Percentiles rank a stretch among this genome's conserved stretches.
Evolutionary conservation across 441 rosid genomes (phyloP).

Genomic region (Croton setiger): DNA sequence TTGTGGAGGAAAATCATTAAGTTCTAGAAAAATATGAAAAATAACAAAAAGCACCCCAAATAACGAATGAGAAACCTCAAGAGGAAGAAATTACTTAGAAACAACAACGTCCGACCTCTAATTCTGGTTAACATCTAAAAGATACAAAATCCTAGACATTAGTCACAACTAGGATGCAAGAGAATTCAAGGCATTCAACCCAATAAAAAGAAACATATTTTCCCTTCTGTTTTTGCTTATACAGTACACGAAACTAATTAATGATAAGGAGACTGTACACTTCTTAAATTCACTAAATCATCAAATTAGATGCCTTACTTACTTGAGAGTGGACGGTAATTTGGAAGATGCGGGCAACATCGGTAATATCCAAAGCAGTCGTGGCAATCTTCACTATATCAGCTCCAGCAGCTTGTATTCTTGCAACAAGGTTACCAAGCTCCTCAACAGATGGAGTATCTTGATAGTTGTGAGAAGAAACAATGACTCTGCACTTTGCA

Average conservation of each 20-base stretch:
- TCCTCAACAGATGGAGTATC: constrained; percentile 78
- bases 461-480: constrained; percentile 85
- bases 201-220: neutral
- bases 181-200: neutral
- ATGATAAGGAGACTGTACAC: neutral
- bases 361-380: constrained; percentile 78
- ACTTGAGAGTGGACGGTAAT: constrained; percentile 79
- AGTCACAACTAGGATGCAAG: neutral
- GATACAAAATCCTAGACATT: neutral
- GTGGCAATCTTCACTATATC: constrained; percentile 95
- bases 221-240: neutral
- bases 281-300: neutral
- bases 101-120: neutral
- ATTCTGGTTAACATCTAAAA: neutral
- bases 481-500: constrained; percentile 62
- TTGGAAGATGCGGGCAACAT: constrained; percentile 82
- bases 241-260: neutral
- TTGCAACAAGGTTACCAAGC: constrained; percentile 67
- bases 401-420: constrained; percentile 77
- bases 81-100: neutral
- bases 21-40: constrained; percentile 60
- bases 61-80: constrained; percentile 40
- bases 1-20: constrained; percentile 17
- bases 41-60: constrained; percentile 26
- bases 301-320: constrained; percentile 40